Percentiles rank a stretch among this genome's conserved stretches.
Conservation (phyloP, 2,329 filamentous ascomycete species). For the Diplocarpon mali region DNA sequence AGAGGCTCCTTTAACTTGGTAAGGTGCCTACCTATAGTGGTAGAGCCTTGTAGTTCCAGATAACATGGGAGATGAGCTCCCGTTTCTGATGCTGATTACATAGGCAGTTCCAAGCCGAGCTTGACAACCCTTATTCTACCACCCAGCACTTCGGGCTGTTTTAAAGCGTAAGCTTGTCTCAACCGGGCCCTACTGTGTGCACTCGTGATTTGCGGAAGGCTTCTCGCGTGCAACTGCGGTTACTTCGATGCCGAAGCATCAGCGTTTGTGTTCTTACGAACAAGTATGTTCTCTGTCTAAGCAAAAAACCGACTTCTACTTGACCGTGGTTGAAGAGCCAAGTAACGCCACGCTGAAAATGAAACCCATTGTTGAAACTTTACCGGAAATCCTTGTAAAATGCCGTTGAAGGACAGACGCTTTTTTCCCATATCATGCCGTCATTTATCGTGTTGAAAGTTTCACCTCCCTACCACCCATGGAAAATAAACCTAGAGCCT, state of each 20-base stretch:
- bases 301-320: conserved; percentile 26
- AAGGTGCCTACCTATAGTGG: too few species aligned
- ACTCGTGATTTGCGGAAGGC: too few species aligned
- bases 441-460: conserved; percentile 39
- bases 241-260: neutral
- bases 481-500: conserved; percentile 17
- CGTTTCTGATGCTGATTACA: too few species aligned
- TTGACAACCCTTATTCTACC: too few species aligned
- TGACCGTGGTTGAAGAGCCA: conserved; percentile 31
- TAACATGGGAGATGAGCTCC: too few species aligned
- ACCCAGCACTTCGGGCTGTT: too few species aligned
- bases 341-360: conserved; percentile 28
- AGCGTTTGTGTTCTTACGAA: conserved; percentile 14
- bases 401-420: conserved; percentile 54
- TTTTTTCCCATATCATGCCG: conserved; percentile 46
- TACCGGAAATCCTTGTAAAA: conserved; percentile 26
- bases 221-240: too few species aligned
- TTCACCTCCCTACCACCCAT: conserved; percentile 12
- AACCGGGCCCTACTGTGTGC: too few species aligned
- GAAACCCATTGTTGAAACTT: conserved; percentile 29
- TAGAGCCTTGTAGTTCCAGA: too few species aligned
- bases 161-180: too few species aligned
- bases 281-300: conserved; percentile 20
- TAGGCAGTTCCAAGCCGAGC: too few species aligned
- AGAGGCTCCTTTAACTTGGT: too few species aligned